These are phyloP conservation scores for Logfia minima DNA, from an alignment of 129 eudicot genomes.

Conservation along the genomic window DNA sequence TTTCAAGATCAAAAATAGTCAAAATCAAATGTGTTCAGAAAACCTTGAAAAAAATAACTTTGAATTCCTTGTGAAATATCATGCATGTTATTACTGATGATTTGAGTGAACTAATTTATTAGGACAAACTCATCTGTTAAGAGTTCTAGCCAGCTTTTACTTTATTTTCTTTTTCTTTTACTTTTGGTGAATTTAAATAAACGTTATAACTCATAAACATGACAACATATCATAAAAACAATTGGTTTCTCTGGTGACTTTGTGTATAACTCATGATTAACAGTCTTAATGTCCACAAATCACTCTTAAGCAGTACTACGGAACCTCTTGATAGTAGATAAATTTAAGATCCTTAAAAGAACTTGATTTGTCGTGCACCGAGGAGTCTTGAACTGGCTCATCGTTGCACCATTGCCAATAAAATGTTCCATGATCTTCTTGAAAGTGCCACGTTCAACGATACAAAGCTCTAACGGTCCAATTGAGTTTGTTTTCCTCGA, in stretches of 20 bases:
- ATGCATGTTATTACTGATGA: neutral
- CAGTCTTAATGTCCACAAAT: slow-evolving; percentile 10
- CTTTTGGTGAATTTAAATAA: no score
- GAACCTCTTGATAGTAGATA: slow-evolving; percentile 54
- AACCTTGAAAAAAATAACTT: neutral
- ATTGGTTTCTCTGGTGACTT: neutral
- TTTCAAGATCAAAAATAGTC: no score
- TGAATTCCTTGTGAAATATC: neutral
- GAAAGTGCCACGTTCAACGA: slow-evolving; percentile 76
- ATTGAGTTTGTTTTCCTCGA: slow-evolving; percentile 62
- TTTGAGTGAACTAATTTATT: neutral
- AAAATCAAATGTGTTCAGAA: neutral
- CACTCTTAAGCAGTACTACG: slow-evolving; percentile 59
- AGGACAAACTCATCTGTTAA: neutral
- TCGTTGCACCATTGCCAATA: slow-evolving; percentile 68
- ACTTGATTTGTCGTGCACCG: slow-evolving; percentile 68
- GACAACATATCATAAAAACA: neutral
- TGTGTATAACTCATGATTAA: neutral
- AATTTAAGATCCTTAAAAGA: slow-evolving; percentile 50
- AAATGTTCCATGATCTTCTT: slow-evolving; percentile 75
- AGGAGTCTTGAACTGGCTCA: slow-evolving; percentile 97
- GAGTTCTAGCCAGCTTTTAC: neutral
- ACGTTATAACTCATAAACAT: no score
- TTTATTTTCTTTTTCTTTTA: no score
- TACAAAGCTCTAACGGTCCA: slow-evolving; percentile 78